A percentile compares a stretch with the other conserved stretches of the same genome.
These are phyloP conservation scores for Alternaria atra DNA, from an alignment of 2,329 filamentous ascomycete genomes.

Conservation along the genomic window DNA sequence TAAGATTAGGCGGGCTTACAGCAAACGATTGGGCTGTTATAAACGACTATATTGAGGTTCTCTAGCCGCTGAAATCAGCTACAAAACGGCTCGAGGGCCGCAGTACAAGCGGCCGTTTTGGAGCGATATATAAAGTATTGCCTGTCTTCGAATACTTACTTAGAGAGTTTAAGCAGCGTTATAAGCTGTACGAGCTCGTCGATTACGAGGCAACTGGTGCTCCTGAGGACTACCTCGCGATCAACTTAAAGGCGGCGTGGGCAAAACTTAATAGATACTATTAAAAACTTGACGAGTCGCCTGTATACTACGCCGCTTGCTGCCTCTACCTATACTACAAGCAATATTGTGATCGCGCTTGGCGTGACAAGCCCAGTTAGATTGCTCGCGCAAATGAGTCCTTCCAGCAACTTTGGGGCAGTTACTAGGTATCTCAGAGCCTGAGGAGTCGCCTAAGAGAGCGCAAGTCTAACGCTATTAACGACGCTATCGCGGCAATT, in stretches of 20 bases:
- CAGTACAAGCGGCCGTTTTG: not conserved
- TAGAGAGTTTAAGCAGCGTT: not conserved
- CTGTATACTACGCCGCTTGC: constrained; percentile 11
- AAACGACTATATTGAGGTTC: not conserved
- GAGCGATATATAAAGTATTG: constrained; percentile 3
- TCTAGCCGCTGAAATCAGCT: not conserved
- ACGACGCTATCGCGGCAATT: no score
- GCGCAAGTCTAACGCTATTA: no score
- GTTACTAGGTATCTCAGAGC: no score
- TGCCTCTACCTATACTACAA: constrained; percentile 13
- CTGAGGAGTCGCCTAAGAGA: no score
- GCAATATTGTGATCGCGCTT: constrained; percentile 6
- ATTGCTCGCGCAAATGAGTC: constrained; percentile 1
- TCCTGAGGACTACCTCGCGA: constrained; percentile 11
- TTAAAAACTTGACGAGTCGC: constrained; percentile 2
- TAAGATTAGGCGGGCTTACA: not conserved
- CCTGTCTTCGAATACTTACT: constrained; percentile 1
- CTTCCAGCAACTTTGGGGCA: constrained; percentile 6
- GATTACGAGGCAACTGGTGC: not conserved
- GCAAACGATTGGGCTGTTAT: not conserved
- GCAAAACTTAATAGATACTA: constrained; percentile 12
- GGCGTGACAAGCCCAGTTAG: constrained; percentile 3
- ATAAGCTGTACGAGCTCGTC: not conserved
- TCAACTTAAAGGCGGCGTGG: constrained; percentile 7
- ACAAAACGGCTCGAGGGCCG: not conserved